These are phyloP conservation scores for Oryza meyeriana DNA, from an alignment of 176 grass and related monocot genomes.

Conservation along the genomic window DNA sequence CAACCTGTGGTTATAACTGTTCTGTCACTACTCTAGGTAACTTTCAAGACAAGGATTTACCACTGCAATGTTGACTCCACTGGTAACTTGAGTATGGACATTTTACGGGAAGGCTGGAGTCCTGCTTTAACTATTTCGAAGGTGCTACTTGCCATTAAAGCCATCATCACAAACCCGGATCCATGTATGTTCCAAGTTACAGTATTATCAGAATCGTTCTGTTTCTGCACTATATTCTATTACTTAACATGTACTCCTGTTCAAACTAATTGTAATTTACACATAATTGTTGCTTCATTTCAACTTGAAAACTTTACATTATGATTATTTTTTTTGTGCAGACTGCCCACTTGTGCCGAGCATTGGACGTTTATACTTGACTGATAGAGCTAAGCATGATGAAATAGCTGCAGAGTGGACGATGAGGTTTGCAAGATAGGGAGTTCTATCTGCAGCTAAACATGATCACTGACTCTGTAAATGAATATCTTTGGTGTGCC, in stretches of 20 bases:
- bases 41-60: slow-evolving; percentile 88
- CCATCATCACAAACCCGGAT: slow-evolving; percentile 72
- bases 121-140: slow-evolving; percentile 92
- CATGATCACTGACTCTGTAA: slow-evolving; percentile 19
- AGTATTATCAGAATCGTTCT: slow-evolving; percentile 1
- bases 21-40: slow-evolving; percentile 52
- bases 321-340: slow-evolving; percentile 39
- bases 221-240: slow-evolving; percentile 12
- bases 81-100: slow-evolving; percentile 63
- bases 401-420: slow-evolving; percentile 86
- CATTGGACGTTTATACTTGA: slow-evolving; percentile 66
- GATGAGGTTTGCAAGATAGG: slow-evolving; percentile 80
- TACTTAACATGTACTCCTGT: neutral
- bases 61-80: slow-evolving; percentile 69
- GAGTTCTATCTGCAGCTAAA: slow-evolving; percentile 28
- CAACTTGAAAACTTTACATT: neutral
- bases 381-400: slow-evolving; percentile 71
- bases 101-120: slow-evolving; percentile 79
- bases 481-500: slow-evolving; percentile 21
- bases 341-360: slow-evolving; percentile 46
- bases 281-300: slow-evolving; percentile 10
- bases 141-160: slow-evolving; percentile 69
- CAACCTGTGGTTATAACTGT: neutral
- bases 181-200: slow-evolving; percentile 63
- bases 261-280: slow-evolving; percentile 6